A percentile compares a stretch with the other conserved stretches of the same genome.
phyloP scores from a whole-genome alignment of 345 rosid genomes.

The Orychophragmus violaceus region DNA sequence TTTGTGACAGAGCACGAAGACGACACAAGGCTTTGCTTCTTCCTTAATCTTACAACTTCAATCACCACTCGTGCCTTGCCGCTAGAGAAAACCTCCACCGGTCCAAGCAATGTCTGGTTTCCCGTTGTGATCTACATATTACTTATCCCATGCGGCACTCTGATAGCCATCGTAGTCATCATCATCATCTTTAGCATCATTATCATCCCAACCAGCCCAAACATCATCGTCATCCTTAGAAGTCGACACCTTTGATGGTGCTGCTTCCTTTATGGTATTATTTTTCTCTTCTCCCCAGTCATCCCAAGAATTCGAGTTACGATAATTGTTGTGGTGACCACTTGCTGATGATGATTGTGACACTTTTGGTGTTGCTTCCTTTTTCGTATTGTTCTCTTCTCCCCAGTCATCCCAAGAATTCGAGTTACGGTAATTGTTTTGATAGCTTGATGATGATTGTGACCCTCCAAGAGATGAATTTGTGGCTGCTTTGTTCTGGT shows the following conservation, averaged over 20 bases:
- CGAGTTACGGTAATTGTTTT: too few species aligned
- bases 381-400: slow-evolving; percentile 41
- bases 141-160: slow-evolving; percentile 42
- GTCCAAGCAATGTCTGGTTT: slow-evolving; percentile 78
- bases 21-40: slow-evolving; percentile 10
- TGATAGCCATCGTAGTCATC: slow-evolving; percentile 56
- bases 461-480: slow-evolving; percentile 54
- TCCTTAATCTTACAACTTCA: slow-evolving; percentile 22
- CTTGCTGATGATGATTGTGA: too few species aligned
- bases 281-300: too few species aligned
- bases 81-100: slow-evolving; percentile 79
- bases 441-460: slow-evolving; percentile 41
- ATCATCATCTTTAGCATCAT: slow-evolving; percentile 74
- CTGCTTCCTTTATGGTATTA: slow-evolving; percentile 38
- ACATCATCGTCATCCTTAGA: slow-evolving; percentile 50
- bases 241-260: slow-evolving; percentile 29
- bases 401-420: too few species aligned
- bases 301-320: too few species aligned
- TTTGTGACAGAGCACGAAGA: slow-evolving; percentile 13
- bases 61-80: slow-evolving; percentile 31
- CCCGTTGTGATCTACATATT: slow-evolving; percentile 49
- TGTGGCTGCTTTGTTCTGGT: slow-evolving; percentile 58
- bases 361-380: slow-evolving; percentile 29
- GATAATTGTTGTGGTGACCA: slow-evolving; percentile 40
- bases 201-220: slow-evolving; percentile 96